phyloP scores from a whole-genome alignment of 495 filamentous ascomycete species.

The Penicillium psychrofluorescens region DNA sequence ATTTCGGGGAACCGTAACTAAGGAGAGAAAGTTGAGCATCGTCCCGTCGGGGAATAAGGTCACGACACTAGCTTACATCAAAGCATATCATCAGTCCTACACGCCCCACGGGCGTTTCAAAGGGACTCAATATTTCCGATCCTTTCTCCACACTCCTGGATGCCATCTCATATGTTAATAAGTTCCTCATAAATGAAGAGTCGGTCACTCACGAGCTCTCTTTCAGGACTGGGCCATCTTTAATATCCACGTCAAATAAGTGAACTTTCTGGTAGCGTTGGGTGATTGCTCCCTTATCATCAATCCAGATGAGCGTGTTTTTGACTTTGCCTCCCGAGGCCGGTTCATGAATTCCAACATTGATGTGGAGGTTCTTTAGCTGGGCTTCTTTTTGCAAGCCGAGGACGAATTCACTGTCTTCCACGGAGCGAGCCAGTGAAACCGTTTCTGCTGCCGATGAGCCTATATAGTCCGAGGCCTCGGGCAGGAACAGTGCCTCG shows the following conservation, averaged over 20 bases:
- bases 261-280: conserved; percentile 73
- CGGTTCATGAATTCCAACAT: conserved; percentile 84
- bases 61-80: conserved; percentile 50
- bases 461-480: conserved; percentile 85
- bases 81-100: conserved; percentile 83
- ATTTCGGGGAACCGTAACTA: conserved; percentile 76
- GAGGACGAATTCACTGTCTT: conserved; percentile 55
- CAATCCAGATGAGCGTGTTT: conserved; percentile 65
- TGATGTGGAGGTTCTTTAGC: conserved; percentile 57
- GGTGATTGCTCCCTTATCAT: conserved; percentile 52
- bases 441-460: conserved; percentile 57
- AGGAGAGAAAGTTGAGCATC: not conserved
- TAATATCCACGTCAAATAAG: conserved; percentile 67
- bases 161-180: not conserved
- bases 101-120: conserved; percentile 63
- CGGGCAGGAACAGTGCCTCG: conserved; percentile 83
- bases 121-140: conserved; percentile 53
- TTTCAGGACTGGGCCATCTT: conserved; percentile 52
- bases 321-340: conserved; percentile 48
- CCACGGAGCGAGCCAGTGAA: conserved; percentile 53
- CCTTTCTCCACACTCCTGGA: conserved; percentile 54
- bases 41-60: not conserved
- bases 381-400: conserved; percentile 64
- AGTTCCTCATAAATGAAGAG: not conserved
- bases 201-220: conserved; percentile 46